Base-by-base conservation (phyloP, 306 rosid genomes). In the Castanospermum australe region DNA sequence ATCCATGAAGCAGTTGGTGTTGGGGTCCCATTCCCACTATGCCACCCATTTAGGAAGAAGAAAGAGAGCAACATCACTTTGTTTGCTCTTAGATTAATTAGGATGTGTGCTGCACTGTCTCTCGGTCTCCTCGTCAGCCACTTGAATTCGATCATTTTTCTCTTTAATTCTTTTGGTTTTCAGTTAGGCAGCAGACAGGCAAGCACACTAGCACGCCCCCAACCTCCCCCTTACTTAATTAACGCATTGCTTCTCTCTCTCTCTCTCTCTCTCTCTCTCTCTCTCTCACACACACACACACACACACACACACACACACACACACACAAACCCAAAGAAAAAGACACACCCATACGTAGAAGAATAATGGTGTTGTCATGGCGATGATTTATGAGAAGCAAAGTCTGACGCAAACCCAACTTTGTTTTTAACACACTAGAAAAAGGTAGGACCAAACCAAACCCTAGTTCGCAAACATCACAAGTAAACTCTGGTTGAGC, bases 381-480 rank as follows among this genome's bases (percentile, higher is more conserved):
- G 22, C 44, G 33, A 85, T 76, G 77, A 81, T 71, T 84, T 62
- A 36, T 39, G 67, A 61, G 86, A 85, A 78, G 77, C 86, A 85
- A 74, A 76, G 24, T 77, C 93, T 91, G 93, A 87, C 89, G 97
- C 89, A 87, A 86, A 67, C 81, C 28, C 30, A 61, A 42, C 87
- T 88, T 88, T 81, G 66, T 42, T 89, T 64, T 33, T 39, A 52
- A 60, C 21, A 60, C 21, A 33, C 4, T 30, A 18, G 20, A 15
- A 5, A 72, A 67, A 67, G 55, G 55, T 10, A 47, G 62, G 62
- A 30, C 67, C 69, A 72, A 67, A 73, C 68, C 62, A 81, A 33
- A 56, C 60, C 76, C 51, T 57, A 20, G 36, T 75, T 76, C 38
- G 0, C 56, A 10, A 17, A 54, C 82, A 62, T 67, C 68, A 10